These are phyloP conservation scores for Blepharisma stoltei DNA, from an alignment of 73 alveolate genomes.

Conservation along the genomic window DNA sequence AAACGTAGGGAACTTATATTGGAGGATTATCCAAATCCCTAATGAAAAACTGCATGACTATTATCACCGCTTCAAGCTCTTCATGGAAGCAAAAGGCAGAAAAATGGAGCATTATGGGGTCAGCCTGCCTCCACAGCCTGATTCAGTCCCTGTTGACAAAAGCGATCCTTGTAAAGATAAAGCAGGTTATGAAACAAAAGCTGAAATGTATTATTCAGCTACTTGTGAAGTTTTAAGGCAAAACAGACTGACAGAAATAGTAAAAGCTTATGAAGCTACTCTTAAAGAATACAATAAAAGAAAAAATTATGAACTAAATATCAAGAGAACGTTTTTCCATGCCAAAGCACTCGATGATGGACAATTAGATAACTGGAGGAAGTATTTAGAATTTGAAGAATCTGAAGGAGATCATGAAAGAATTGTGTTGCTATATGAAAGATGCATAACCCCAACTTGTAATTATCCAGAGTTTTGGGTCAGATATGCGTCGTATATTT, in stretches of 20 bases:
- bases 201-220: conserved; percentile 20
- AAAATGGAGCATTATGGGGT: conserved; percentile 34
- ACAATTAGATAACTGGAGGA: conserved; percentile 29
- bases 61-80: neutral
- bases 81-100: conserved; percentile 32
- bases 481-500: conserved; percentile 20
- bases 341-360: conserved; percentile 27
- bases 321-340: conserved; percentile 31
- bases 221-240: conserved; percentile 23
- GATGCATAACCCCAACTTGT: conserved; percentile 15
- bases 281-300: conserved; percentile 25
- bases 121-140: conserved; percentile 25
- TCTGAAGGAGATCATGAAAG: conserved; percentile 21
- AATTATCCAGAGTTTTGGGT: conserved; percentile 30
- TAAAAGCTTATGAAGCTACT: conserved; percentile 16
- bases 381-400: conserved; percentile 28
- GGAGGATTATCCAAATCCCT: conserved; percentile 26
- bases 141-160: neutral
- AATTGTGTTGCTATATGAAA: conserved; percentile 29
- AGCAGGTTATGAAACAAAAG: conserved; percentile 12
- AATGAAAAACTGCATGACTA: conserved; percentile 27
- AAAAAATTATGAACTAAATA: neutral
- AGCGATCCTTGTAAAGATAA: conserved; percentile 9
- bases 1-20: conserved; percentile 24
- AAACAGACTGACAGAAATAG: conserved; percentile 23